Conservation (phyloP, 345 rosid genomes). For the Linum usitatissimum region DNA sequence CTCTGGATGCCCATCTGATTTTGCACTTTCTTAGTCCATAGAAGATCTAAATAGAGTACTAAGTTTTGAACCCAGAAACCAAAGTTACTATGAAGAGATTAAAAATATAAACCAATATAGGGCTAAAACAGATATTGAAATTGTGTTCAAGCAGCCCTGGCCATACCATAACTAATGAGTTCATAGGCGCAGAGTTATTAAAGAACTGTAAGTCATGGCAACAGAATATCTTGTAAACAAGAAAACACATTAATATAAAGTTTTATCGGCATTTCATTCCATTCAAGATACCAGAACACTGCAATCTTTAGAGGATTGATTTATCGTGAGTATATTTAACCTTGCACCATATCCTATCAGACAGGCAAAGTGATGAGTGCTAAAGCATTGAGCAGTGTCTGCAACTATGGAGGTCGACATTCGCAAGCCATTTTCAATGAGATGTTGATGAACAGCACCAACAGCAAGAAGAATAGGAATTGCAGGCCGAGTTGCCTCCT, state of each 20-base stretch:
- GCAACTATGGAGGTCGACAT: constrained; percentile 92
- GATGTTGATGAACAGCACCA: constrained; percentile 98
- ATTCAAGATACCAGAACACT: not conserved
- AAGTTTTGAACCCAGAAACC: not conserved
- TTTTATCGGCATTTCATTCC: not conserved
- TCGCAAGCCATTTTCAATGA: constrained; percentile 88
- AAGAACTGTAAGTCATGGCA: not conserved
- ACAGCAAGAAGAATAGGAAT: constrained; percentile 96
- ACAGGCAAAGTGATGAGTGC: constrained; percentile 98
- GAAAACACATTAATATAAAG: not conserved
- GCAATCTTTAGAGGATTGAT: constrained; percentile 1
- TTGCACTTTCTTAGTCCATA: not conserved
- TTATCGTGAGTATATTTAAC: constrained; percentile 25
- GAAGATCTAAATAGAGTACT: not conserved
- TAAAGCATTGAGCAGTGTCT: constrained; percentile 96
- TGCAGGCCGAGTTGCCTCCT: constrained; percentile 91
- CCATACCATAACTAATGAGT: not conserved
- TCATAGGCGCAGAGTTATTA: not conserved
- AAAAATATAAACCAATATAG: not conserved
- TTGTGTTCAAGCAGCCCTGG: not conserved
- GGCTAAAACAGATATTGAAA: not conserved
- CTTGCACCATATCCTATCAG: constrained; percentile 98
- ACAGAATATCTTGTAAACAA: too few species aligned
- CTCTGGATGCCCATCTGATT: not conserved
- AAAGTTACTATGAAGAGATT: not conserved